Evolutionary conservation across 2,329 filamentous ascomycete genomes (phyloP), one percentile per base, ranked within the genome.

Genomic region (Cordyceps militaris): DNA sequence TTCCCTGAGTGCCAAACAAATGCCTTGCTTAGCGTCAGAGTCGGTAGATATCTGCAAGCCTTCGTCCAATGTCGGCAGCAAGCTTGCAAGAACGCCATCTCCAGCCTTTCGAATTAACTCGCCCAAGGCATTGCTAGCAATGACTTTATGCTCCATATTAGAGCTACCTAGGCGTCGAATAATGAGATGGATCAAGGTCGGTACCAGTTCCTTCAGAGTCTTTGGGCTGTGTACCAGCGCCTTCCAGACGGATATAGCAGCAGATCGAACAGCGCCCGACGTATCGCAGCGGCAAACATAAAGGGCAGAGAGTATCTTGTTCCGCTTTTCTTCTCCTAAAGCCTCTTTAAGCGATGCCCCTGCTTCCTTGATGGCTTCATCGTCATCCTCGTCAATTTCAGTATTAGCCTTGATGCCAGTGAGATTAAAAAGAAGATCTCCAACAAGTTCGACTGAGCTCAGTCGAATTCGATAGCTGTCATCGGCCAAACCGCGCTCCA

Each of bases 271-370:
- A 58, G 95, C 80, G 55, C 88, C 89, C 60, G 94, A 92, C 32
- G 95, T 99, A 78, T 99, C 94, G 76, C 91, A 96, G 62, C 95
- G 89, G 74, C 94, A 97, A 63, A 99, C 95, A 70, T 97, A 99
- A 51, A 99, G 80, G 6, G 93, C 90, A n/a, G 94, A 97, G 21
- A 99, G 80, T 24, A 99, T 92, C 75, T 93, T 96, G 80, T 99
- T 95, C 60, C 94, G 87, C 75, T 93, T 95, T 70, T 97, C 94
- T 69, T 96, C 91, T 64, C 94, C 95, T 49, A 99, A 88, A 2
- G 93, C 87, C 70, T 97, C 93, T 61, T 96, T 85, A 53, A 99
- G 80, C n/a, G 94, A 97, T 60, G 90, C 87, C 9, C 93, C 90
- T 32, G 94, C 91, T 74, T 97, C 92, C 66, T 86, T 88, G 44